Evolutionary conservation across 805 yeast species (phyloP), one percentile per base, ranked within the genome.

Genomic region (Lachancea dasiensis): DNA sequence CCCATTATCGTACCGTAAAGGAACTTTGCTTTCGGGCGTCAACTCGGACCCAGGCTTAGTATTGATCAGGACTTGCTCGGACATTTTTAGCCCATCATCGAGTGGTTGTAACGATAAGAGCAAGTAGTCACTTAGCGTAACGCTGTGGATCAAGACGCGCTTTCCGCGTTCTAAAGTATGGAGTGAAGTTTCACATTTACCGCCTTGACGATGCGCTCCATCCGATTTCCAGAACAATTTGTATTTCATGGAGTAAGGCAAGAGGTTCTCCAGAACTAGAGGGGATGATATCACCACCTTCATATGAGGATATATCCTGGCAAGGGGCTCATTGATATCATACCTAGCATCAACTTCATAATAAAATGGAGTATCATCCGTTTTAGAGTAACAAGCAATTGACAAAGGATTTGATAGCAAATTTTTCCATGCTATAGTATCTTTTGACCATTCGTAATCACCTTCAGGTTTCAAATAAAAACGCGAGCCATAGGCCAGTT

Each of bases 251-350:
- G 85, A 95, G 54, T 73, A 83, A 0, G 99, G 97, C 34, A 94
- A 58, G 36, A 86, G 64, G 52, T 92, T 92, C 48, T 84, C 87
- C 41, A 92, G 68, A 48, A 84, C 85, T 31, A 92, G 61, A 0
- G 98, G 97, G 0, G 97, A 86, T 0, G 92, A 77, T 5, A 92
- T 63, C 3, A 78, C 71, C 17, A 92, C 63, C 6, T 68, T 72
- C 84, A 90, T 72, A 50, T 85, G 92, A 0, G 98, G 98, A 52
- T 86, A 94, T 1, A 84, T 71, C 41, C 70, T 68, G 0, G 84
- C 72, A 18, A 87, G 63, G 0, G 86, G 87, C 45, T 85, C 94
- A n/a, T 72, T 68, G 13, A 64, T 56, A 45, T 82, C 77, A 57
- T 61, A 81, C 31, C 65, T 60, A 1, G 90, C 86, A 47, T 75